Evolutionary conservation across 352 stramenopile species (phyloP), one percentile per base, ranked within the genome.

Genomic region (Globisporangium uncinulatum): DNA sequence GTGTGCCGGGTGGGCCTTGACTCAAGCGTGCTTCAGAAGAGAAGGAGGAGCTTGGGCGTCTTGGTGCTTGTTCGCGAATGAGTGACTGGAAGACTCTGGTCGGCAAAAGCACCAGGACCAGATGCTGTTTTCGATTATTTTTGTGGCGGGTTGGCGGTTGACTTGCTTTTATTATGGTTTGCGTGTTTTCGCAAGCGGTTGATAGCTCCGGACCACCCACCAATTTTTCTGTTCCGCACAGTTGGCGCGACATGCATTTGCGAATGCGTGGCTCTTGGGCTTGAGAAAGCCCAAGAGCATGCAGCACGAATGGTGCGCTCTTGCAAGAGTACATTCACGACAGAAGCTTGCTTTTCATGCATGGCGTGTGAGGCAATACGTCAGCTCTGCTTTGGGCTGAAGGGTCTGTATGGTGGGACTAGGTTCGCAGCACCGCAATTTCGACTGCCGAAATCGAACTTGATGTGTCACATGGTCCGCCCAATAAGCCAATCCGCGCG

Each of bases 391-490:
- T 29, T 29, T 29, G n/a, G n/a, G 17, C 42, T 24, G 42, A 47
- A 47, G 15, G 20, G 20, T 13, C 11, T 24, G 42, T 3, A 13
- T 24, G 42, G 24, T 29, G 24, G 24, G 24, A 29, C 42, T 47
- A 47, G 42, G 42, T 47, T 47, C 42, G 42, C 42, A 47, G 42
- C 42, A 24, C 42, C 42, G 42, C 42, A 14, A 15, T 47, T 47
- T 47, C 42, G 42, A 47, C 42, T 47, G 42, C 42, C 42, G 42
- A 47, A 47, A 47, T 6, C 42, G 42, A 47, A 47, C 42, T 19
- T 24, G 42, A 19, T 47, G 6, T 17, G 15, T 5, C 42, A 47
- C 11, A 17, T 47, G 42, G 42, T 14, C 21, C n/a, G 42, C 17
- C 7, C 6, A 10, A 29, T 13, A 19, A 47, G 42, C 42, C 42